phyloP scores from a whole-genome alignment of 177 flowering plant genomes.

The Tripterygium wilfordii region DNA sequence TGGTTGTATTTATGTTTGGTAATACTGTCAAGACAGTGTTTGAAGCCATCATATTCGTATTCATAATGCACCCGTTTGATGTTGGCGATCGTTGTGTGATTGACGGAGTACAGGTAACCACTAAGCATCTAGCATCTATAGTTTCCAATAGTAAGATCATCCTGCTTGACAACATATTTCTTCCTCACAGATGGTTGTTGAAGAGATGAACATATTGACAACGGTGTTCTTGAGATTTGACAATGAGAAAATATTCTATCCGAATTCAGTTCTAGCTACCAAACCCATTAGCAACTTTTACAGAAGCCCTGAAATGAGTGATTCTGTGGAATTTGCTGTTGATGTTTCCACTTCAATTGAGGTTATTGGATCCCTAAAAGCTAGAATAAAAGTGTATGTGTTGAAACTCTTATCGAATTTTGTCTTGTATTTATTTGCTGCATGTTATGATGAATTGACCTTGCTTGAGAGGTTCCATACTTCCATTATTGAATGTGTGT shows the following conservation, averaged over 20 bases:
- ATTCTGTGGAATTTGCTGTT: slow-evolving; percentile 65
- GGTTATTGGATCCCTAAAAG: slow-evolving; percentile 51
- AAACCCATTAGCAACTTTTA: slow-evolving; percentile 87
- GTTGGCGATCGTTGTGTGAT: slow-evolving; percentile 94
- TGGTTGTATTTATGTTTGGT: slow-evolving; percentile 68
- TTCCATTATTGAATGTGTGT: too few relatives aligned
- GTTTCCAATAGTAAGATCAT: not conserved
- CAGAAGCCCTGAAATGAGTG: slow-evolving; percentile 87
- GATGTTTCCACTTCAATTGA: slow-evolving; percentile 66
- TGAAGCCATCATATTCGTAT: slow-evolving; percentile 84
- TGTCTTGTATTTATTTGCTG: too few relatives aligned
- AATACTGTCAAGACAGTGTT: slow-evolving; percentile 78
- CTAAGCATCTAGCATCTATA: not conserved
- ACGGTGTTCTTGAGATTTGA: slow-evolving; percentile 80
- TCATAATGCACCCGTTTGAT: slow-evolving; percentile 95
- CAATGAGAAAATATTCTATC: slow-evolving; percentile 80
- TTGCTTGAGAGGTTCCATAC: too few relatives aligned
- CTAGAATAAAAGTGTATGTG: slow-evolving; percentile 58
- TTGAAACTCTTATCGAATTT: slow-evolving; percentile 5
- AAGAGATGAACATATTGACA: slow-evolving; percentile 87
- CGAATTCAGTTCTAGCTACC: slow-evolving; percentile 68
- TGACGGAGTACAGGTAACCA: slow-evolving; percentile 80
- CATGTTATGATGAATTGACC: not conserved
- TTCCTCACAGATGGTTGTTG: slow-evolving; percentile 69
- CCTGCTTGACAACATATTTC: not conserved